phyloP scores from a whole-genome alignment of 768 basidiomycete genomes.

The Leccinum incarnatum region DNA sequence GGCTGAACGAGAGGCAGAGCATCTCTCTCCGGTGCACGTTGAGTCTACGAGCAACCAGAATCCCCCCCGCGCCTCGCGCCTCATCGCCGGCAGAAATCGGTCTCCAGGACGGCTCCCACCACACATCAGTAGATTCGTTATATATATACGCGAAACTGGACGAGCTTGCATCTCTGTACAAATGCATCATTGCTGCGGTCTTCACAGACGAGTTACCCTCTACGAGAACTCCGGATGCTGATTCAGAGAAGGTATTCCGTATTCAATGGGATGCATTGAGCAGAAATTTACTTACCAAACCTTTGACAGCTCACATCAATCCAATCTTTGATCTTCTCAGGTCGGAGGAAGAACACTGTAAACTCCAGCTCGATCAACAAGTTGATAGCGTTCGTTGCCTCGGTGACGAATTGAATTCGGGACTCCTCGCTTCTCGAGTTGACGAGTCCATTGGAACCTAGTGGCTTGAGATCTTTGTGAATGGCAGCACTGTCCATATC shows the following conservation, averaged over 20 bases:
- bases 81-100: not conserved
- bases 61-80: constrained; percentile 4
- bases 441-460: constrained; percentile 22
- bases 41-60: constrained; percentile 17
- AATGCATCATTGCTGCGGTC: not conserved
- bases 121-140: constrained; percentile 18
- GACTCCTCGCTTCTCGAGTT: not conserved
- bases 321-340: constrained; percentile 46
- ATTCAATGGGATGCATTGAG: not conserved
- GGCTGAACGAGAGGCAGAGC: constrained; percentile 8
- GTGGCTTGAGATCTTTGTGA: constrained; percentile 86
- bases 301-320: constrained; percentile 33
- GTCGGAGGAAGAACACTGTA: constrained; percentile 47
- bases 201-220: not conserved
- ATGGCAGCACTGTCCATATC: constrained; percentile 71
- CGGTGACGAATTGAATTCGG: no score
- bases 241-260: constrained; percentile 22
- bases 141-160: constrained; percentile 41
- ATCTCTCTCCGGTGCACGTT: not conserved
- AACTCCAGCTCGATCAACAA: constrained; percentile 57
- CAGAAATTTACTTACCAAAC: not conserved
- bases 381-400: constrained; percentile 75
- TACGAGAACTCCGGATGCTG: constrained; percentile 1
- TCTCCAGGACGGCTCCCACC: not conserved
- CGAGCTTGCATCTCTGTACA: constrained; percentile 30